These are phyloP conservation scores for Salix viminalis DNA, from an alignment of 345 rosid species.

Conservation along the genomic window DNA sequence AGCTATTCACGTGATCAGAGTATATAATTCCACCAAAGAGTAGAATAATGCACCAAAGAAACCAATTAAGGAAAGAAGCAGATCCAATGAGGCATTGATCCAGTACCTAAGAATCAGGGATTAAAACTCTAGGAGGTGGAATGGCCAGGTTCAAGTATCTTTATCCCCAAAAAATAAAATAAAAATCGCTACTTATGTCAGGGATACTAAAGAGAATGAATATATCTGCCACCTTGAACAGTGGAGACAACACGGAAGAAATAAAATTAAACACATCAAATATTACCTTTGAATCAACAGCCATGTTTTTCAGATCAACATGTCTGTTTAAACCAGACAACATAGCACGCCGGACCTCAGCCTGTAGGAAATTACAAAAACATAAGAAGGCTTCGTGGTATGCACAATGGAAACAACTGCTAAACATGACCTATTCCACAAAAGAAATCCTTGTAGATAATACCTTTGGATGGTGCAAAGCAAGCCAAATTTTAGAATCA, in stretches of 20 bases:
- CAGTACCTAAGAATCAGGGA: too few species aligned
- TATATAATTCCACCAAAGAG: background rate
- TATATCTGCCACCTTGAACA: background rate
- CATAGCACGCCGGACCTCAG: constrained; percentile 68
- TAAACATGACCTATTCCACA: background rate
- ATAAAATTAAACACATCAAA: constrained; percentile 14
- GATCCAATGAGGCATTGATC: too few species aligned
- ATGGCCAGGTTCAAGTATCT: too few species aligned
- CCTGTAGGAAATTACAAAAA: constrained; percentile 39
- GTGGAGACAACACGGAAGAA: background rate
- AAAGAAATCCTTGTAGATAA: constrained; percentile 5
- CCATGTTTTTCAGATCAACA: constrained; percentile 40
- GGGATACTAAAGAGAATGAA: background rate
- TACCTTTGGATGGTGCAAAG: constrained; percentile 89
- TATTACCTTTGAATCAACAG: constrained; percentile 58
- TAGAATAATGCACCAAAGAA: background rate
- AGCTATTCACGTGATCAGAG: background rate
- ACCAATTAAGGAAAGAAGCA: background rate
- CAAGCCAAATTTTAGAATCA: constrained; percentile 81
- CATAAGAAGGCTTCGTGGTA: constrained; percentile 11
- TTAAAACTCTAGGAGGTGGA: too few species aligned
- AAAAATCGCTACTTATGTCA: background rate
- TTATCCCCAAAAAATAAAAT: background rate
- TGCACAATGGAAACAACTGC: constrained; percentile 4
- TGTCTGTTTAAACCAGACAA: constrained; percentile 51